These are phyloP conservation scores for Epichloe glyceriae DNA, from an alignment of 2,329 filamentous ascomycete species.

Conservation along the genomic window DNA sequence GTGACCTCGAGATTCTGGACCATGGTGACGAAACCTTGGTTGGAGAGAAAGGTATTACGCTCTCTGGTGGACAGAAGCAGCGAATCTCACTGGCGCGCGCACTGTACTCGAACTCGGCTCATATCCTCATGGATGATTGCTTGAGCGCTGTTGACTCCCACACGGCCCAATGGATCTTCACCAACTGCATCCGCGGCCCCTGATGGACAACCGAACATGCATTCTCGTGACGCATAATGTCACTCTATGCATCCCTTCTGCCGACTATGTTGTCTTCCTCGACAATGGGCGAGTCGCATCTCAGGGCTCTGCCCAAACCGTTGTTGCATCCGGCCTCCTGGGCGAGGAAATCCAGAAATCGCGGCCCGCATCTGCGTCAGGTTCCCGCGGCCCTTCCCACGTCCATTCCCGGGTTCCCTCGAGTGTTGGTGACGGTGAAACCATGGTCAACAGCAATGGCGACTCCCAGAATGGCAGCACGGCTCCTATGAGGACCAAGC, in stretches of 20 bases:
- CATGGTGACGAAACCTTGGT: conserved; percentile 87
- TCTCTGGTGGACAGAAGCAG: conserved; percentile 96
- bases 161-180: conserved; percentile 96
- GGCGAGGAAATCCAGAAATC: conserved; percentile 74
- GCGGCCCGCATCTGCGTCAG: conserved; percentile 51
- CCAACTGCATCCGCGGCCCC: conserved; percentile 74
- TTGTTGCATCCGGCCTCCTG: conserved; percentile 78
- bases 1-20: conserved; percentile 85
- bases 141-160: conserved; percentile 95
- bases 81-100: conserved; percentile 93
- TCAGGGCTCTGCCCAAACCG: conserved; percentile 64
- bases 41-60: conserved; percentile 91
- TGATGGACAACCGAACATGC: conserved; percentile 84
- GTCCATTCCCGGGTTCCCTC: conserved; percentile 68
- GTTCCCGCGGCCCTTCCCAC: conserved; percentile 65
- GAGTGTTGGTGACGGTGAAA: conserved; percentile 54
- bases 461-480: conserved; percentile 32
- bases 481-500: conserved; percentile 33
- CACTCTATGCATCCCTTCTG: conserved; percentile 68
- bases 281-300: conserved; percentile 71
- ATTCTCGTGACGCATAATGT: conserved; percentile 94
- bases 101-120: conserved; percentile 87
- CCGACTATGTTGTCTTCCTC: conserved; percentile 70
- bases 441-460: conserved; percentile 37
- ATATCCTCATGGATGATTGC: conserved; percentile 87